phyloP scores from a whole-genome alignment of 108 stramenopile genomes.

The Pseudonitzschia delicatissima region DNA sequence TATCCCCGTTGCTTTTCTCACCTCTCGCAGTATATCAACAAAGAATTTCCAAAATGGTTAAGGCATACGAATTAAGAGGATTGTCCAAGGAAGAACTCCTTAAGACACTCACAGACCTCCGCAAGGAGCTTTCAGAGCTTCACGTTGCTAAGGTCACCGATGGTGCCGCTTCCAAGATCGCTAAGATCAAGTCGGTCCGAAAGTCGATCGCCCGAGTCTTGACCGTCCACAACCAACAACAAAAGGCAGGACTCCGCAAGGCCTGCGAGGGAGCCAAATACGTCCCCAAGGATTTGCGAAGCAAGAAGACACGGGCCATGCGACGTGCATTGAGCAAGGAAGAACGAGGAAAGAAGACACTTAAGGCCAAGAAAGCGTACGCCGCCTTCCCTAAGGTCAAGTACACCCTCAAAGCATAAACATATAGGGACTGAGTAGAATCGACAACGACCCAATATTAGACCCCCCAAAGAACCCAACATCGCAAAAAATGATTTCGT shows the following conservation, averaged over 20 bases:
- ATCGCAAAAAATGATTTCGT: too few species aligned
- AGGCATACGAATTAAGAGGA: conserved; percentile 92
- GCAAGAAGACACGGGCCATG: conserved; percentile 98
- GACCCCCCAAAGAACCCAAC: neutral
- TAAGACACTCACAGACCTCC: conserved; percentile 89
- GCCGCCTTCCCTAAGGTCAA: conserved; percentile 35
- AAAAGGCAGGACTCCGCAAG: conserved; percentile 94
- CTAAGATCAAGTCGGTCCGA: conserved; percentile 98
- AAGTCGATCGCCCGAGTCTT: conserved; percentile 96
- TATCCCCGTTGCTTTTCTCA: neutral
- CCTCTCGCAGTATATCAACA: neutral
- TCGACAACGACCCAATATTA: neutral
- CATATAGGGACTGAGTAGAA: conserved; percentile 7
- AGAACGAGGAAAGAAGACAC: conserved; percentile 46
- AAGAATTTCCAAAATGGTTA: conserved; percentile 67
- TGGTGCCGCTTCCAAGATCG: conserved; percentile 97
- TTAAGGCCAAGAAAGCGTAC: conserved; percentile 4
- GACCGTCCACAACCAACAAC: conserved; percentile 98
- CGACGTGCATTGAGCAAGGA: conserved; percentile 91
- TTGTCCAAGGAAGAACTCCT: conserved; percentile 95
- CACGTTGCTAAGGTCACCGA: conserved; percentile 98
- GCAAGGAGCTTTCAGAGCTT: conserved; percentile 91
- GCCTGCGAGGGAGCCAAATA: conserved; percentile 86
- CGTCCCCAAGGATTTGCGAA: conserved; percentile 91
- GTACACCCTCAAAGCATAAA: conserved; percentile 86